Evolutionary conservation across 176 grass and related monocot species (phyloP).

Genomic region (Ampelocalamus luodianensis): DNA sequence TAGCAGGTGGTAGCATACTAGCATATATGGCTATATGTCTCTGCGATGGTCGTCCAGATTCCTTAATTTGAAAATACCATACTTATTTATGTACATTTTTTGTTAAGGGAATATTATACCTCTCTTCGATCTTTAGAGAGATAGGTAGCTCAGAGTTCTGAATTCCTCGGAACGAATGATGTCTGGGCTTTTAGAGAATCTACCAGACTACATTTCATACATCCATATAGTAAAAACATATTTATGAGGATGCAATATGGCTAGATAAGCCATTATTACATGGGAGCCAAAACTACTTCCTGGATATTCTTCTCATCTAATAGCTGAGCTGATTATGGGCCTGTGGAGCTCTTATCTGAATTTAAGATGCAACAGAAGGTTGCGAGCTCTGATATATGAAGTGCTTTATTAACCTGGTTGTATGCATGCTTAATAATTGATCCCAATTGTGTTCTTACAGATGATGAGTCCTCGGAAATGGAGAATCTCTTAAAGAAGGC

Average conservation of each 20-base stretch:
- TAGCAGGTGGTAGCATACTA: not conserved
- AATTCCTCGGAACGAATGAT: too few relatives aligned
- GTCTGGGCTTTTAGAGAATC: too few relatives aligned
- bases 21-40: not conserved
- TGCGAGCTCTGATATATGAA: not conserved
- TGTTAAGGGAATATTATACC: not conserved
- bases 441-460: constrained; percentile 45
- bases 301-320: too few relatives aligned
- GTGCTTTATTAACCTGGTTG: not conserved
- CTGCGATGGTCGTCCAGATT: not conserved
- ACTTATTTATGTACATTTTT: not conserved
- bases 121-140: too few relatives aligned
- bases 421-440: constrained; percentile 7
- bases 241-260: too few relatives aligned
- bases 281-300: too few relatives aligned
- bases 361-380: not conserved
- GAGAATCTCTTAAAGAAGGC: constrained; percentile 77
- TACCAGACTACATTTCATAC: too few relatives aligned
- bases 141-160: too few relatives aligned
- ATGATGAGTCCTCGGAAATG: constrained; percentile 84
- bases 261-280: too few relatives aligned
- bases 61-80: constrained; percentile 4
- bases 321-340: too few relatives aligned
- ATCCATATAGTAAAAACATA: too few relatives aligned
- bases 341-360: not conserved